Base-by-base conservation (phyloP, 176 grass and related monocot genomes). In the Carex kokanica region DNA sequence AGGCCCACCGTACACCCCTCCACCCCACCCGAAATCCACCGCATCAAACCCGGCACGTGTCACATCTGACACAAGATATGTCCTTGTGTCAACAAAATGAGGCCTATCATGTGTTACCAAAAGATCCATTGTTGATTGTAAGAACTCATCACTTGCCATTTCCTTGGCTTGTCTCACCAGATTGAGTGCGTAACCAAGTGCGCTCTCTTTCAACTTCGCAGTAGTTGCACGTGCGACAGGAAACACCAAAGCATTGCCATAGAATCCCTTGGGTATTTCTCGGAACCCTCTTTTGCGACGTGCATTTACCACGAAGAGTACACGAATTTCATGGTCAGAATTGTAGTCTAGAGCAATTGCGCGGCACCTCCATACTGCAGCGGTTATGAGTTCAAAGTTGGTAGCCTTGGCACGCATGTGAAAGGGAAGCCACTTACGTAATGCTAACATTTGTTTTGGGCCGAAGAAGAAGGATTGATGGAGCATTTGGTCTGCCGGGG, bases 31-130 rank as follows among this genome's bases (percentile, higher is more conserved):
- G n/a, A 84, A 87, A 55, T 90, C 88, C 1, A 87, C 56, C 4
- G 64, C 23, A 47, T 74, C 85, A 14, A 87, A 87, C 6, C 85
- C 85, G 3, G 64, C 54, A 24, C 43, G 73, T 11, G 85, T 90
- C 29, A 84, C 43, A 27, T 90, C 88, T 1, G 74, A 84, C 38
- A 90, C 88, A 7, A 90, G 78, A 59, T 91, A 91, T 29, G 86
- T 73, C 27, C 78, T 14, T 11, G 31, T 73, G 32, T 53, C 54
- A 5, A 68, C 61, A 47, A 86, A 69, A 57, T 57, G 60, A n/a
- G 70, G 84, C 79, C 79, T 45, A 3, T 60, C 57, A 15, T 65
- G 32, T 0, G 14, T 2, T 12, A 77, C 84, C 32, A 89, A 6
- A 62, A 41, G 36, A 23, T 89, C 79, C 69, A 73, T 81, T 40